A percentile compares a stretch with the other conserved stretches of the same genome.
These are phyloP conservation scores for Pholiota conissans DNA, from an alignment of 768 basidiomycete genomes.

Conservation along the genomic window DNA sequence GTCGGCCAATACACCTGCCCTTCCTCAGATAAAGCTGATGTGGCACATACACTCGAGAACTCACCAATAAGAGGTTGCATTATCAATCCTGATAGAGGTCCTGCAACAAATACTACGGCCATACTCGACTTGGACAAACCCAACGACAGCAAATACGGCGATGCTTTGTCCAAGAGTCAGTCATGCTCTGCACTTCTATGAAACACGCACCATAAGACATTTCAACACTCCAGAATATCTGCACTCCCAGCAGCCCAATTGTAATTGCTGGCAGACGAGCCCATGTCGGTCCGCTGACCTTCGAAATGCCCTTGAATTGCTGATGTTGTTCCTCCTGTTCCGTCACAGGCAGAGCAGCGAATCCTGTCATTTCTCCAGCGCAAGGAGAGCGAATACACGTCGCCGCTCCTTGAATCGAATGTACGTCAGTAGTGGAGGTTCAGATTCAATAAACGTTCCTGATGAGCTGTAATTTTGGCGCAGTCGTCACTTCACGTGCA, in stretches of 20 bases:
- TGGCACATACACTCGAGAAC: background rate
- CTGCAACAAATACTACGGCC: constrained; percentile 91
- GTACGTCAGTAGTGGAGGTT: too few relatives aligned
- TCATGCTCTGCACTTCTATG: background rate
- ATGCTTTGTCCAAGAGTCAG: constrained; percentile 35
- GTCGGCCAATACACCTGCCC: constrained; percentile 71
- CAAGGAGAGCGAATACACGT: background rate
- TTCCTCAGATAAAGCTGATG: constrained; percentile 25
- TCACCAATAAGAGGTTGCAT: constrained; percentile 88
- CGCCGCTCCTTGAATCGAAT: background rate
- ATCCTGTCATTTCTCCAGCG: constrained; percentile 47
- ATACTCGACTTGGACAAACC: constrained; percentile 85
- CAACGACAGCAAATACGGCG: constrained; percentile 87
- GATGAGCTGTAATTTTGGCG: too few relatives aligned
- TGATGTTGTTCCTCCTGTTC: constrained; percentile 35
- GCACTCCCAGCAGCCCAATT: constrained; percentile 78
- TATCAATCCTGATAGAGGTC: constrained; percentile 85
- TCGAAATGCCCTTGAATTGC: constrained; percentile 52
- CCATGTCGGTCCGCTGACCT: constrained; percentile 69
- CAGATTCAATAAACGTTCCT: too few relatives aligned
- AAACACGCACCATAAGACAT: constrained; percentile 76
- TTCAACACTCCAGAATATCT: constrained; percentile 92
- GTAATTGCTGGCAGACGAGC: constrained; percentile 69
- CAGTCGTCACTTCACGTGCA: too few relatives aligned
- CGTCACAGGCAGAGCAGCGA: constrained; percentile 44